Percentiles rank a stretch among this genome's conserved stretches.
Evolutionary conservation across 768 basidiomycete genomes (phyloP).

Genomic region (Suillus ampliporus): DNA sequence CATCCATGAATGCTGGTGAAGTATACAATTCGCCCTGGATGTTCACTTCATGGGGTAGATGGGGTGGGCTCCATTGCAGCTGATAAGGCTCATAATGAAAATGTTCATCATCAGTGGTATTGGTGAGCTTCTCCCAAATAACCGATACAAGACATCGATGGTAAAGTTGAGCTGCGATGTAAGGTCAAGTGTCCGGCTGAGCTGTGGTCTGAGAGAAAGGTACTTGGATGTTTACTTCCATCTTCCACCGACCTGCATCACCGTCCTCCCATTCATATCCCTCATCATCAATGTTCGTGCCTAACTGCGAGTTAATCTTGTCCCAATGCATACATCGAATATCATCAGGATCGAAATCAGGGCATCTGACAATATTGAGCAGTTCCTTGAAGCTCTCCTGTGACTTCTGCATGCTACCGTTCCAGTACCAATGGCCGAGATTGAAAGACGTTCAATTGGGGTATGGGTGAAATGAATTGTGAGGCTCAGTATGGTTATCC

Average conservation of each 20-base stretch:
- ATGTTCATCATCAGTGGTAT: slow-evolving; percentile 5
- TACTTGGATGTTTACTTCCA: slow-evolving; percentile 16
- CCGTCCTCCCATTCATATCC: slow-evolving; percentile 12
- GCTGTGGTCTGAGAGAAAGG: slow-evolving; percentile 14
- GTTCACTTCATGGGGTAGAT: neutral
- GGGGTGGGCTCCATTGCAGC: neutral
- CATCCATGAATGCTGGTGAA: slow-evolving; percentile 15
- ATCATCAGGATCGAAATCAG: slow-evolving; percentile 12
- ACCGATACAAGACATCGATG: too few relatives aligned
- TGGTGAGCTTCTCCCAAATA: too few relatives aligned
- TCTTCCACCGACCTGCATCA: slow-evolving; percentile 21
- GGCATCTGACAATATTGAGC: slow-evolving; percentile 8
- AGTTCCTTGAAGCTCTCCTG: slow-evolving; percentile 12
- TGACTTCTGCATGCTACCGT: slow-evolving; percentile 19
- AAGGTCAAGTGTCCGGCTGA: slow-evolving; percentile 10
- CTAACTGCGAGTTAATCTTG: slow-evolving; percentile 3
- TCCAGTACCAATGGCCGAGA: slow-evolving; percentile 29
- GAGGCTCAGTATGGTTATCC: neutral
- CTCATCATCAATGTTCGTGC: neutral
- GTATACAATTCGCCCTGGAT: slow-evolving; percentile 27
- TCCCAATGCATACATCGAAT: slow-evolving; percentile 8
- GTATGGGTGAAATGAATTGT: slow-evolving; percentile 16
- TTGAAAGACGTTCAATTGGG: slow-evolving; percentile 21
- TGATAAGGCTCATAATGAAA: slow-evolving; percentile 19
- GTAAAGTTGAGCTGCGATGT: neutral